Conservation (phyloP, 2,329 filamentous ascomycete species). For the Aspergillus persii region DNA sequence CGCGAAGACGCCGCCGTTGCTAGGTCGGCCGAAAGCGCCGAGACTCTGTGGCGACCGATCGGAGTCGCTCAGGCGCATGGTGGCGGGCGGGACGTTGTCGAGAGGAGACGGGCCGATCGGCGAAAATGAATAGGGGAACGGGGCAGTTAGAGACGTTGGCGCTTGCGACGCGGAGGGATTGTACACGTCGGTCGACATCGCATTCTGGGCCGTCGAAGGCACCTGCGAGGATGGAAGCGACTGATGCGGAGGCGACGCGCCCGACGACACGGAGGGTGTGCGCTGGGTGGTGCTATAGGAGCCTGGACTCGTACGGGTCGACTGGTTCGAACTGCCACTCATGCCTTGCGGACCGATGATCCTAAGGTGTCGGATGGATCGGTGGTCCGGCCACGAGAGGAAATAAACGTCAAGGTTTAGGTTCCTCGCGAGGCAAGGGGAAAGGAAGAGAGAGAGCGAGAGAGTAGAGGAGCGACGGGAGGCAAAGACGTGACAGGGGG, state of each 20-base stretch:
- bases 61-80: conserved; percentile 36
- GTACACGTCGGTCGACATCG: conserved; percentile 45
- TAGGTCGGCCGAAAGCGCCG: conserved; percentile 33
- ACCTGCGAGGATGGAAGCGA: conserved; percentile 33
- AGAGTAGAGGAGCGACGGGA: conserved; percentile 3
- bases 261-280: conserved; percentile 40
- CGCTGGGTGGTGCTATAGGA: conserved; percentile 40
- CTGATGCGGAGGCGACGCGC: conserved; percentile 38
- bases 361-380: conserved; percentile 12
- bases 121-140: conserved; percentile 39
- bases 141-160: conserved; percentile 31
- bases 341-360: conserved; percentile 32
- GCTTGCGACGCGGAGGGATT: conserved; percentile 38
- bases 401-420: conserved; percentile 13
- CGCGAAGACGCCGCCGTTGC: conserved; percentile 43
- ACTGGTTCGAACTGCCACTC: conserved; percentile 43
- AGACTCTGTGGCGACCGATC: conserved; percentile 36
- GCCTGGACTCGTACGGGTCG: conserved; percentile 42
- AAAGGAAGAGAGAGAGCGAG: conserved; percentile 13
- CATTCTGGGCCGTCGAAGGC: conserved; percentile 41
- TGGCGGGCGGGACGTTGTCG: conserved; percentile 29
- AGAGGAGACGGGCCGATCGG: conserved; percentile 39
- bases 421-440: conserved; percentile 13
- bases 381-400: conserved; percentile 12
- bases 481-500: conserved; percentile 12